These are phyloP conservation scores for Diaporthe sp. DNA, from an alignment of 2,329 filamentous ascomycete species.

Conservation along the genomic window DNA sequence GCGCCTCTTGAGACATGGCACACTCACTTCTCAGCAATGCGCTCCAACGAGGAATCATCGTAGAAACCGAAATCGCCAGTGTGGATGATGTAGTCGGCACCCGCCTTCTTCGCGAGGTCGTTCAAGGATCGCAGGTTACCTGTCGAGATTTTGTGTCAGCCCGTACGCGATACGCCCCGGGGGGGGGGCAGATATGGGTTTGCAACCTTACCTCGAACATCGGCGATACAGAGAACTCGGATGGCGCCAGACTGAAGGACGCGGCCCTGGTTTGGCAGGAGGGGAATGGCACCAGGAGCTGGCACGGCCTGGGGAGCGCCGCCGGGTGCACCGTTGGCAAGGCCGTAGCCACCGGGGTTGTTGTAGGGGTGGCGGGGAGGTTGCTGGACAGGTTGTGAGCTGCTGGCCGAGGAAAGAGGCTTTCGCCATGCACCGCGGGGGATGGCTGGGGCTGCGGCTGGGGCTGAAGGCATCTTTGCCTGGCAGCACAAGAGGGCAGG, in stretches of 20 bases:
- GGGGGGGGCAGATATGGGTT: neutral
- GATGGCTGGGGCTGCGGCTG: slow-evolving; percentile 27
- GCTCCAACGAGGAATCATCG: slow-evolving; percentile 92
- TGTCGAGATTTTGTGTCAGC: slow-evolving; percentile 50
- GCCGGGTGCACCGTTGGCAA: slow-evolving; percentile 69
- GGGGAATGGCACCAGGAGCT: slow-evolving; percentile 70
- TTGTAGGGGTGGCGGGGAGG: slow-evolving; percentile 51
- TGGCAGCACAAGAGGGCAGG: neutral
- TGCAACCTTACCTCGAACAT: slow-evolving; percentile 71
- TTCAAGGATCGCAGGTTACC: slow-evolving; percentile 96
- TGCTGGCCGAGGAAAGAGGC: slow-evolving; percentile 29
- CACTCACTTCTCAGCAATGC: slow-evolving; percentile 96
- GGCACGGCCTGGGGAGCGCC: slow-evolving; percentile 54
- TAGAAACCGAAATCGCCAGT: slow-evolving; percentile 99
- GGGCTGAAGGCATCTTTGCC: slow-evolving; percentile 30
- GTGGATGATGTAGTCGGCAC: slow-evolving; percentile 97
- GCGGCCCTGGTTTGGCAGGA: slow-evolving; percentile 75
- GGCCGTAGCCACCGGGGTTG: slow-evolving; percentile 63
- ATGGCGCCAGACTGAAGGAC: slow-evolving; percentile 73
- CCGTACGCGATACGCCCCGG: slow-evolving; percentile 17
- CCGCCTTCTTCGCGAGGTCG: slow-evolving; percentile 93
- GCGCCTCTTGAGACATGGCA: slow-evolving; percentile 33
- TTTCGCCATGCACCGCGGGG: slow-evolving; percentile 34
- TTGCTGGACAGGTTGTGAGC: slow-evolving; percentile 37
- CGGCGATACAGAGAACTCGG: slow-evolving; percentile 76